A percentile compares a stretch with the other conserved stretches of the same genome.
phyloP scores from a whole-genome alignment of 331 rosid genomes.

The Acacia pycnantha region DNA sequence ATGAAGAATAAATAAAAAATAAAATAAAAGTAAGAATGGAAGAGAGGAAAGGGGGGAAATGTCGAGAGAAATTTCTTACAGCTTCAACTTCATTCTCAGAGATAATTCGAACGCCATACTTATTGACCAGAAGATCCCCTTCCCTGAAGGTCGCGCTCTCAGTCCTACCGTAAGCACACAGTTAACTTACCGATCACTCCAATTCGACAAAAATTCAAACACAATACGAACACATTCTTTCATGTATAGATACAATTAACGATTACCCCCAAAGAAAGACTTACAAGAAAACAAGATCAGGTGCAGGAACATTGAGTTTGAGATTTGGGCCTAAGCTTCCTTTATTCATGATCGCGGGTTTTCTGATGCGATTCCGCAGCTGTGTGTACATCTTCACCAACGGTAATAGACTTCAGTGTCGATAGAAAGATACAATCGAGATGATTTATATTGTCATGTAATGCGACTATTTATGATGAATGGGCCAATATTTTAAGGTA shows the following conservation, averaged over 20 bases:
- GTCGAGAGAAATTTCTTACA: conserved; percentile 40
- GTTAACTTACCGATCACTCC: conserved; percentile 1
- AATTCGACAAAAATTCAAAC: conserved; percentile 24
- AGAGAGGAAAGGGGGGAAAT: neutral
- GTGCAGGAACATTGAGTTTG: conserved; percentile 64
- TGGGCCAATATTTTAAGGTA: neutral
- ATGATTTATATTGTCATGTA: neutral
- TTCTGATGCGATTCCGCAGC: neutral
- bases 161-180: conserved; percentile 46
- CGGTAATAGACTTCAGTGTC: neutral
- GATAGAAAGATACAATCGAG: neutral
- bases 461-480: neutral
- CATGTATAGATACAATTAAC: neutral
- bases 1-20: neutral
- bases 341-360: conserved; percentile 48
- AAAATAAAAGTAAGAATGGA: neutral
- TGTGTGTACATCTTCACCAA: neutral
- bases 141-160: conserved; percentile 67
- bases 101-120: conserved; percentile 75
- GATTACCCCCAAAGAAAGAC: conserved; percentile 14
- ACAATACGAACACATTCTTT: conserved; percentile 21
- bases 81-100: conserved; percentile 63
- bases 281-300: conserved; percentile 63
- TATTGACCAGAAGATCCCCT: conserved; percentile 75
- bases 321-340: conserved; percentile 47